phyloP scores from a whole-genome alignment of 371 early-diverging fungal species.

The Syncephalastrum contaminatum region DNA sequence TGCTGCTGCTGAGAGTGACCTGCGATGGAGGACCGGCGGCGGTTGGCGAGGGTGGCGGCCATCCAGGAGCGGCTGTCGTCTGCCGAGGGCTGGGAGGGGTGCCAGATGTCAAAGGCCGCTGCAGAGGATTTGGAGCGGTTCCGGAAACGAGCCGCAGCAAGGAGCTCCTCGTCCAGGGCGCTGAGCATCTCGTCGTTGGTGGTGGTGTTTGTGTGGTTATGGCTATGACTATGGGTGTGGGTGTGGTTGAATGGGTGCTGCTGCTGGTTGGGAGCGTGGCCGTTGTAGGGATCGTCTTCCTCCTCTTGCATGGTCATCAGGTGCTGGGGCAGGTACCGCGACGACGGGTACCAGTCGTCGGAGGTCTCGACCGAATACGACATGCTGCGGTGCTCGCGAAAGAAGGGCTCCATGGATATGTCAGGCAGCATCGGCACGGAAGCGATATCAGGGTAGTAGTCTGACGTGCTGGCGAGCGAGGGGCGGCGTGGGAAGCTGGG shows the following conservation, averaged over 20 bases:
- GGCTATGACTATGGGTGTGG: neutral
- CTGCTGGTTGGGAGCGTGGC: neutral
- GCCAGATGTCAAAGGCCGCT: constrained; percentile 38
- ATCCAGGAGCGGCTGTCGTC: constrained; percentile 15
- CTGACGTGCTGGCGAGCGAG: constrained; percentile 3
- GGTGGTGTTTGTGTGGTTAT: neutral
- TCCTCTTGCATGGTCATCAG: constrained; percentile 38
- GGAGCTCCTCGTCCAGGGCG: constrained; percentile 19
- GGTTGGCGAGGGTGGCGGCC: constrained; percentile 9
- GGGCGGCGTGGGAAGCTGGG: constrained; percentile 6
- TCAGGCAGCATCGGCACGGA: constrained; percentile 41
- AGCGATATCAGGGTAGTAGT: constrained; percentile 30
- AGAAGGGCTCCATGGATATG: constrained; percentile 33
- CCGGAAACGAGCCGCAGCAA: constrained; percentile 20
- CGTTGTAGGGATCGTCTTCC: constrained; percentile 18
- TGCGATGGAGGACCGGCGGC: constrained; percentile 11
- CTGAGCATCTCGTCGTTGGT: constrained; percentile 7
- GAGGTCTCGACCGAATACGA: constrained; percentile 34
- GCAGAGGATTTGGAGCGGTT: constrained; percentile 42
- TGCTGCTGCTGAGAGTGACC: constrained; percentile 2
- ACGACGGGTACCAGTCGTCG: constrained; percentile 10
- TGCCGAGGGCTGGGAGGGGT: constrained; percentile 18
- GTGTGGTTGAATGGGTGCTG: neutral
- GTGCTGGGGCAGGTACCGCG: constrained; percentile 12
- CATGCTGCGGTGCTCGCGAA: constrained; percentile 39